Evolutionary conservation across 139 green algal genomes (phyloP).

Genomic region (Eudorina sp.): DNA sequence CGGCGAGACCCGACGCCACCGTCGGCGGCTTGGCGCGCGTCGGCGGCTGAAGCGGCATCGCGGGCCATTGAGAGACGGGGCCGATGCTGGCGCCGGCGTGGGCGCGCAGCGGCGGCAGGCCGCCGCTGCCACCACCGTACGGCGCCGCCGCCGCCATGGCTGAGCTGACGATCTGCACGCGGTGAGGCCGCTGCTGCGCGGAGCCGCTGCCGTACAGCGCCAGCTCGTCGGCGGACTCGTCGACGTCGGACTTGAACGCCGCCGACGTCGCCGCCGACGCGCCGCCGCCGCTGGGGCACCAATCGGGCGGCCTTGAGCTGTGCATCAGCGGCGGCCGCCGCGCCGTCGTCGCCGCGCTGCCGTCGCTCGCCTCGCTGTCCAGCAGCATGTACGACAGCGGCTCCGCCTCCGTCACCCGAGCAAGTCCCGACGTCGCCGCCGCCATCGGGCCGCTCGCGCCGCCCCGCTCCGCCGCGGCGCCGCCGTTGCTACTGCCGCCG

Average conservation of each 20-base stretch:
- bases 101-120: not conserved
- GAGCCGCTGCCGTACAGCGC: not conserved
- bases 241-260: not conserved
- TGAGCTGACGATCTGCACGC: constrained; percentile 11
- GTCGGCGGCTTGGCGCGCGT: not conserved
- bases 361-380: not conserved
- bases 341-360: not conserved
- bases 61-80: constrained; percentile 3
- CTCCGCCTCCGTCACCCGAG: not conserved
- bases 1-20: not conserved
- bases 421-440: no score
- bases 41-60: constrained; percentile 19
- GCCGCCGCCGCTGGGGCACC: not conserved
- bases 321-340: constrained; percentile 7
- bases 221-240: not conserved
- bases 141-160: not conserved
- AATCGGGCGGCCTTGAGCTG: constrained; percentile 2
- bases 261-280: not conserved
- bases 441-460: not conserved
- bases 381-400: not conserved
- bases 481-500: not conserved
- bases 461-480: not conserved
- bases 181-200: not conserved
- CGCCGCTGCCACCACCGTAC: not conserved
- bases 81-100: not conserved